These are phyloP conservation scores for Paraphoma chrysanthemicola DNA, from an alignment of 2,329 filamentous ascomycete genomes.

Conservation along the genomic window DNA sequence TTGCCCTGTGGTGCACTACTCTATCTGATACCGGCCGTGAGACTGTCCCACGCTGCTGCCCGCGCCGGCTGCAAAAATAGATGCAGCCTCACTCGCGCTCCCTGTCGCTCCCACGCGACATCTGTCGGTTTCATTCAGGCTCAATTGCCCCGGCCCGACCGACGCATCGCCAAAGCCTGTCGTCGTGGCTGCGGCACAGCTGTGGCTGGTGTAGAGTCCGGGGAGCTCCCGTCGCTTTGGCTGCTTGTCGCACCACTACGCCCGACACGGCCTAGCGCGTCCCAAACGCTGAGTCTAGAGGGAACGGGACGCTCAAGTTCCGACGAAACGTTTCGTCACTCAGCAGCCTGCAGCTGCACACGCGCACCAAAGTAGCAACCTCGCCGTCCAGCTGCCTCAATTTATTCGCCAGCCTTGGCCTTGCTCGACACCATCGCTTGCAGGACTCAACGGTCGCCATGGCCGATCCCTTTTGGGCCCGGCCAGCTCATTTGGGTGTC, in stretches of 20 bases:
- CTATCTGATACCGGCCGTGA: constrained; percentile 24
- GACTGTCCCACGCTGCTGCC: neutral
- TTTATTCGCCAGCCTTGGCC: constrained; percentile 10
- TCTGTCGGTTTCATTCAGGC: constrained; percentile 6
- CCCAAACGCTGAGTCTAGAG: constrained; percentile 17
- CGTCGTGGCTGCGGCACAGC: constrained; percentile 13
- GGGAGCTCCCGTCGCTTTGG: constrained; percentile 10
- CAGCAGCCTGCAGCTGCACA: constrained; percentile 18
- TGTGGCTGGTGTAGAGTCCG: constrained; percentile 20
- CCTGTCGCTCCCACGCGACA: constrained; percentile 5
- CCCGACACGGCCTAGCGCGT: neutral
- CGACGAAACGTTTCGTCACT: constrained; percentile 14
- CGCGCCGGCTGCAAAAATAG: constrained; percentile 6
- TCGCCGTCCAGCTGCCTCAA: constrained; percentile 28
- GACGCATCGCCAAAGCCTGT: constrained; percentile 17
- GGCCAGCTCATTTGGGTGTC: constrained; percentile 7
- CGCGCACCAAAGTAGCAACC: constrained; percentile 27
- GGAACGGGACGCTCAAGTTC: constrained; percentile 25
- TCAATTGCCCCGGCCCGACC: constrained; percentile 11
- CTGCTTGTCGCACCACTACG: constrained; percentile 14
- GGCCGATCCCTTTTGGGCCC: constrained; percentile 22
- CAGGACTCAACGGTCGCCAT: constrained; percentile 30
- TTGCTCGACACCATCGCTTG: constrained; percentile 15
- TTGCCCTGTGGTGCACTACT: constrained; percentile 5
- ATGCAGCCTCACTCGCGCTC: constrained; percentile 1